phyloP scores from a whole-genome alignment of 2,329 filamentous ascomycete genomes.

The Incumbomyces delicatus region DNA sequence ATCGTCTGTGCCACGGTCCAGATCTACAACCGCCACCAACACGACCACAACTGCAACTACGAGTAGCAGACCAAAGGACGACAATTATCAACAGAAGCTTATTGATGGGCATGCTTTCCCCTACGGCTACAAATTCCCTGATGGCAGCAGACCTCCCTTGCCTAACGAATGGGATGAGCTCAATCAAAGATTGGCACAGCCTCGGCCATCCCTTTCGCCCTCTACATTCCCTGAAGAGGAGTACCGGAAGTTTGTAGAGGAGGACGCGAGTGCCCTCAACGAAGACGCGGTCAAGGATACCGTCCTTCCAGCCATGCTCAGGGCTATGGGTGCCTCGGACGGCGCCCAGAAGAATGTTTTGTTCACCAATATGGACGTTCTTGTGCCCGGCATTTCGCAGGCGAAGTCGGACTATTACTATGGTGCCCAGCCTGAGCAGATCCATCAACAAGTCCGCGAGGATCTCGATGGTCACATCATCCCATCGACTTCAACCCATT shows the following conservation, averaged over 20 bases:
- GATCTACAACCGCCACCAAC: background rate
- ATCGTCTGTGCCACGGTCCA: too few relatives aligned
- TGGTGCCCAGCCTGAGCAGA: constrained; percentile 23
- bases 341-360: constrained; percentile 14
- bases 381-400: constrained; percentile 24
- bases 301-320: constrained; percentile 24
- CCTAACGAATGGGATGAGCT: constrained; percentile 26
- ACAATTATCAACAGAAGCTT: constrained; percentile 29
- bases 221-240: constrained; percentile 7
- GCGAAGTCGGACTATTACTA: constrained; percentile 26
- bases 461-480: constrained; percentile 22
- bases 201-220: constrained; percentile 8
- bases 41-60: constrained; percentile 17
- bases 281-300: constrained; percentile 27
- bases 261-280: constrained; percentile 14
- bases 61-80: constrained; percentile 25
- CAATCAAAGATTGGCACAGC: constrained; percentile 11
- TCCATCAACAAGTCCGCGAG: constrained; percentile 22
- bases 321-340: background rate
- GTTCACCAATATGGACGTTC: constrained; percentile 29
- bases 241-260: constrained; percentile 3
- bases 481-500: constrained; percentile 24
- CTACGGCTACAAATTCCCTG: constrained; percentile 18
- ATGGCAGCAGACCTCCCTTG: constrained; percentile 20
- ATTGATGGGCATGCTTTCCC: constrained; percentile 27